Percentiles rank a stretch among this genome's conserved stretches.
phyloP scores from a whole-genome alignment of 139 green algal genomes.

The Chlamydomonas sp. region DNA sequence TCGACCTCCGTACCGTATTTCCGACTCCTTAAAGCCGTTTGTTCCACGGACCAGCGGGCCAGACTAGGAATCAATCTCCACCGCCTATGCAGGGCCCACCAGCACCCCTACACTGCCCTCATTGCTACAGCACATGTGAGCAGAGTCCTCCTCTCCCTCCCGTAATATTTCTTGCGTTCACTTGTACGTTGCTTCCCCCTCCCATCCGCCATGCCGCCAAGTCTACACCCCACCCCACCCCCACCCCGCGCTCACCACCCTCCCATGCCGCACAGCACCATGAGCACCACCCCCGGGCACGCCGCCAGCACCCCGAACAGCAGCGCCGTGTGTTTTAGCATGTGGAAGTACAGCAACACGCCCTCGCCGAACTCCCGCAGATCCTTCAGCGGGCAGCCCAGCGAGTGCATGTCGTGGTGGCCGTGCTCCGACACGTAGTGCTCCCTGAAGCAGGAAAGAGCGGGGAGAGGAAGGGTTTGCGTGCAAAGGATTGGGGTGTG shows the following conservation, averaged over 20 bases:
- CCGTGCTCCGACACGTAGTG: not conserved
- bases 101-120: too few species aligned
- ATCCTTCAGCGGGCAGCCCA: not conserved
- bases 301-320: conserved; percentile 37
- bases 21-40: too few species aligned
- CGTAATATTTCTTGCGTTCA: not conserved
- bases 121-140: too few species aligned
- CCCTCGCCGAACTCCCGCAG: conserved; percentile 58
- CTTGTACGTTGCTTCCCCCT: not conserved
- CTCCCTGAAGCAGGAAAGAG: not conserved
- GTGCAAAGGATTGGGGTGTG: not conserved
- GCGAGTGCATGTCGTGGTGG: conserved; percentile 15
- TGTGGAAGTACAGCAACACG: conserved; percentile 56
- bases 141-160: not conserved
- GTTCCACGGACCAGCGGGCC: too few species aligned
- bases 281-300: conserved; percentile 7
- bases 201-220: not conserved
- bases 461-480: not conserved
- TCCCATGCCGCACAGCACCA: not conserved
- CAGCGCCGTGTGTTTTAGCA: conserved; percentile 47
- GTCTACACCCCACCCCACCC: too few species aligned
- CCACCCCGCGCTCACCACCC: not conserved
- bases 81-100: too few species aligned
- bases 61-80: too few species aligned
- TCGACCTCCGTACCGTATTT: too few species aligned